Base-by-base conservation (phyloP, 148 eudicot genomes). In the Amaranthus hypochondriacus region DNA sequence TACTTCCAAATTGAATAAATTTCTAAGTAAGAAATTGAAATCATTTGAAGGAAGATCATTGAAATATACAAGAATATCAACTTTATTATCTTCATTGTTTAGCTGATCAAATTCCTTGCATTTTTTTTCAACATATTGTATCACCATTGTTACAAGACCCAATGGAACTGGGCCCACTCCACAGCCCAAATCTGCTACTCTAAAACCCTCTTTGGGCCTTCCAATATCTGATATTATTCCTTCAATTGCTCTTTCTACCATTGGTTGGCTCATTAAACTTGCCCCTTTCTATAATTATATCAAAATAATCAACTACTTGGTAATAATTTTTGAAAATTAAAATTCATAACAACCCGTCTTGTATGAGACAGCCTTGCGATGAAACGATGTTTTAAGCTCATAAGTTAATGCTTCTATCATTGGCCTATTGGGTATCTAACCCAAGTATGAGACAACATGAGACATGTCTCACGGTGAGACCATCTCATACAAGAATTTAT, bases 31-130 rank as follows among this genome's bases (percentile, higher is more conserved):
- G 47, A 70, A 62, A 66, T 82, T 78, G 74, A 84, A 86, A 56
- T 86, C 89, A 76, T 84, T 86, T 3, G 83, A 62, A 3, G 83
- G 85, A 43, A 86, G 89, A 65, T 86, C 89, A 46, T 86, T 86
- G 48, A 80, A 56, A 68, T 69, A 80, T 28, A 78, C 39, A 7
- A 72, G 76, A 9, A 82, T 11, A 47, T 82, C 82, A 2, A 56
- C 10, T 60, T 58, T 44, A 47, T 63, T 54, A 21, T 71, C 80
- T 10, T 57, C 71, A 72, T 46, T 54, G 0, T 73, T 81, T 71
- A 0, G 39, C 39, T 28, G 1, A 28, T 28, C 39, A 28, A 74
- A 66, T 54, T 73, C 72, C n/a, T 53, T 54, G 52, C 56, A 74
- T 12, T 56, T 75, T 4, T 13, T 81, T 6, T 8, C 28, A 46